phyloP scores from a whole-genome alignment of 768 basidiomycete species.

The Gymnopilus dilepis region DNA sequence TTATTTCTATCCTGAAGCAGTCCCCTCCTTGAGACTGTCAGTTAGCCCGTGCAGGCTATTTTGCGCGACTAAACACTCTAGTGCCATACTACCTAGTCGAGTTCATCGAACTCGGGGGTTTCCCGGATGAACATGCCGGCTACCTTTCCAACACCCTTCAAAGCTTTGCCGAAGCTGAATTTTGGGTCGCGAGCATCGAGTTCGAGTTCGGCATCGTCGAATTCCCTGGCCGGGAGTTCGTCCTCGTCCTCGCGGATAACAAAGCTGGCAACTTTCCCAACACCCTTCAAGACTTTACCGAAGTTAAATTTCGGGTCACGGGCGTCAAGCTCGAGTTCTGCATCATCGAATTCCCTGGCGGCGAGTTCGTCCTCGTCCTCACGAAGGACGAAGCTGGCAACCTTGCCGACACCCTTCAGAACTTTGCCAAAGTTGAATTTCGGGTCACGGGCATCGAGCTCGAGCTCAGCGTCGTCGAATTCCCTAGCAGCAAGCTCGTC shows the following conservation, averaged over 20 bases:
- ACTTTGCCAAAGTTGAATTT: neutral
- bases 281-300: neutral
- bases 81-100: neutral
- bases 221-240: neutral
- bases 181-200: conserved; percentile 1
- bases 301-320: conserved; percentile 1
- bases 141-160: neutral
- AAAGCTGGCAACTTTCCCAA: conserved; percentile 7
- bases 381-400: conserved; percentile 4
- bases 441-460: conserved; percentile 1
- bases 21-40: neutral
- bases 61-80: neutral
- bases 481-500: neutral
- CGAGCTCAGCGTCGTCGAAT: neutral
- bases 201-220: neutral
- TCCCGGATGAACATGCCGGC: neutral
- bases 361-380: conserved; percentile 9
- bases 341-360: neutral
- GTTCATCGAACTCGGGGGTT: conserved; percentile 1
- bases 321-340: neutral
- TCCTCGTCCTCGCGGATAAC: conserved; percentile 8
- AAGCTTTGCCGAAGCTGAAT: conserved; percentile 2
- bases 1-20: neutral
- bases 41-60: neutral
- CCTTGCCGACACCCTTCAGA: conserved; percentile 7